A percentile compares a stretch with the other conserved stretches of the same genome.
Conservation (phyloP, 495 filamentous ascomycete species). For the Tetracladium marchalianum region DNA sequence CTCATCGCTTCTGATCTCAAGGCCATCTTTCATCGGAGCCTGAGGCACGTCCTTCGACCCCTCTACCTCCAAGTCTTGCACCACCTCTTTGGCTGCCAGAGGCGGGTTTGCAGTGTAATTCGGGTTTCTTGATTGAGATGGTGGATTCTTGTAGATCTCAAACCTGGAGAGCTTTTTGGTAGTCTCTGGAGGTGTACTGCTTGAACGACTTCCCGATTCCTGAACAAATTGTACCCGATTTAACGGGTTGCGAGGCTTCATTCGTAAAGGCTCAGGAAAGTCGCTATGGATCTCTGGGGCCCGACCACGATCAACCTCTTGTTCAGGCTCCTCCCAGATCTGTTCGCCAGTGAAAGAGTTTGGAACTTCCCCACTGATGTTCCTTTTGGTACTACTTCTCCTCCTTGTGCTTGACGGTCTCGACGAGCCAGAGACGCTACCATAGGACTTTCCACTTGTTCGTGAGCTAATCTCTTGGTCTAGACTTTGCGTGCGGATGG, state of each 20-base stretch:
- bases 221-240: slow-evolving; percentile 33
- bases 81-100: slow-evolving; percentile 21
- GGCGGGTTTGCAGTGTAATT: slow-evolving; percentile 57
- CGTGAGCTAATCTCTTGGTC: neutral
- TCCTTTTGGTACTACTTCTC: slow-evolving; percentile 34
- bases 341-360: slow-evolving; percentile 61
- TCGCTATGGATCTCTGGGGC: slow-evolving; percentile 25
- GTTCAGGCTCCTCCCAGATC: slow-evolving; percentile 79
- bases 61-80: neutral
- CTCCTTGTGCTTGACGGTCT: slow-evolving; percentile 3
- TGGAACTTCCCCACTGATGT: slow-evolving; percentile 46
- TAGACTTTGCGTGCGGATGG: slow-evolving; percentile 9
- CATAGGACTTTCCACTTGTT: slow-evolving; percentile 14
- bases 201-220: slow-evolving; percentile 30
- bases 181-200: slow-evolving; percentile 34
- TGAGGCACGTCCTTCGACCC: slow-evolving; percentile 9
- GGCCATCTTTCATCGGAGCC: slow-evolving; percentile 50
- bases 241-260: slow-evolving; percentile 47
- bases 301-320: slow-evolving; percentile 17
- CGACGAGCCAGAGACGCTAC: slow-evolving; percentile 7
- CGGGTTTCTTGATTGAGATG: slow-evolving; percentile 64
- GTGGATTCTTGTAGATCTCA: slow-evolving; percentile 71
- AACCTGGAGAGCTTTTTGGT: slow-evolving; percentile 49
- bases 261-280: slow-evolving; percentile 41
- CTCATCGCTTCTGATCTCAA: slow-evolving; percentile 77